Percentiles rank a stretch among this genome's conserved stretches.
Evolutionary conservation across 169 alveolate species (phyloP).

Genomic region (Cryptosporidium ryanae): DNA sequence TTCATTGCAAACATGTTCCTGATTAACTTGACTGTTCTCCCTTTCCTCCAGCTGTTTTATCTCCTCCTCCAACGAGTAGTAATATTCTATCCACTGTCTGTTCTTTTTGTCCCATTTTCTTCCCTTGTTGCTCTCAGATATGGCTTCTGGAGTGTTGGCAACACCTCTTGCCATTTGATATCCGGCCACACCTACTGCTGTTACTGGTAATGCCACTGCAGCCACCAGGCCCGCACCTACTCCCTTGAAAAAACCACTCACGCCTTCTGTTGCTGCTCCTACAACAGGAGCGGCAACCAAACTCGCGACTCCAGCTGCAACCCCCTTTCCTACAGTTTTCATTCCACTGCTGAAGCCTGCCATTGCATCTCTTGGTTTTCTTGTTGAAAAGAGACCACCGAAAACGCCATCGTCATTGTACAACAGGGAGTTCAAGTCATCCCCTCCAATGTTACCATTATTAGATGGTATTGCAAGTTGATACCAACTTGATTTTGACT

Average conservation of each 20-base stretch:
- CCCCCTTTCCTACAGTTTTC: constrained; percentile 90
- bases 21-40: constrained; percentile 13
- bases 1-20: constrained; percentile 22
- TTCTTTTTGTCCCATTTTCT: constrained; percentile 89
- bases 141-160: constrained; percentile 89
- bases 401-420: constrained; percentile 72
- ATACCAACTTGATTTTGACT: constrained; percentile 56
- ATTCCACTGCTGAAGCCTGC: constrained; percentile 89
- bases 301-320: constrained; percentile 89
- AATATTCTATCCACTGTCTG: constrained; percentile 85
- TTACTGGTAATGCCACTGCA: constrained; percentile 88
- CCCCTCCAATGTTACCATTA: constrained; percentile 11
- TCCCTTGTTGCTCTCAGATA: constrained; percentile 85
- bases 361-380: constrained; percentile 84
- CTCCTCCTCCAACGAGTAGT: constrained; percentile 85
- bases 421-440: constrained; percentile 40
- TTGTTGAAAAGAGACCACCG: constrained; percentile 83
- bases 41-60: constrained; percentile 74
- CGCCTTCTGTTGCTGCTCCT: constrained; percentile 89
- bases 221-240: constrained; percentile 89
- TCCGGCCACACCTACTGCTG: constrained; percentile 89
- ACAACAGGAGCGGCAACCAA: constrained; percentile 89
- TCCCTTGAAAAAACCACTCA: constrained; percentile 90
- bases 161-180: constrained; percentile 90
- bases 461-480: constrained; percentile 47